phyloP scores from a whole-genome alignment of 768 basidiomycete genomes.

The Phlebiopsis flavidoalba region DNA sequence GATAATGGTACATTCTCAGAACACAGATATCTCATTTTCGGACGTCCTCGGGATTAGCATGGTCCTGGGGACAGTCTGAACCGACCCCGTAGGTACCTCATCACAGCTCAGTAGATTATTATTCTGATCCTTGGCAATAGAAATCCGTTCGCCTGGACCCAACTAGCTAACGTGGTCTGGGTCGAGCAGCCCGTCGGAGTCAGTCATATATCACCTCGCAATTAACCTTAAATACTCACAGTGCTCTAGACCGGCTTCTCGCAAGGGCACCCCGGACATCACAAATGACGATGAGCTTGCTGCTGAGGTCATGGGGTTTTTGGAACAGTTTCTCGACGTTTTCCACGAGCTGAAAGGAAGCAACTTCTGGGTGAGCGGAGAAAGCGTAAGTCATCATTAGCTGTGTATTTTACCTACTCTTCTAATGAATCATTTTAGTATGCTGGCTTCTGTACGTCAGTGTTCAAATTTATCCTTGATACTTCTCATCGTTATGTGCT shows the following conservation, averaged over 20 bases:
- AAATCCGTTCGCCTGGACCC: constrained; percentile 61
- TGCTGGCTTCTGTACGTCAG: constrained; percentile 28
- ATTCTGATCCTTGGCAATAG: constrained; percentile 18
- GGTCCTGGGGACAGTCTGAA: constrained; percentile 56
- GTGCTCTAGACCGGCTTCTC: constrained; percentile 53
- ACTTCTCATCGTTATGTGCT: constrained; percentile 21
- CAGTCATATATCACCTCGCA: not conserved
- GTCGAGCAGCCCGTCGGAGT: constrained; percentile 72
- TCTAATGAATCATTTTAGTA: constrained; percentile 15
- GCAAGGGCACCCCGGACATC: constrained; percentile 60
- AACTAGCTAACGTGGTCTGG: constrained; percentile 66
- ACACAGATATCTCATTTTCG: not conserved
- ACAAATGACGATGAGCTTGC: constrained; percentile 52
- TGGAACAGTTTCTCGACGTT: constrained; percentile 68
- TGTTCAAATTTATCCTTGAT: not conserved
- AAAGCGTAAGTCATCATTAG: constrained; percentile 48
- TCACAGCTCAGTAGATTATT: not conserved
- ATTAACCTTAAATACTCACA: not conserved
- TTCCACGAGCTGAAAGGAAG: constrained; percentile 68
- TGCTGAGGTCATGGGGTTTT: constrained; percentile 44
- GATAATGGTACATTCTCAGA: not conserved
- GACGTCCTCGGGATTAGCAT: constrained; percentile 27
- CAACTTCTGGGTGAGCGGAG: constrained; percentile 64
- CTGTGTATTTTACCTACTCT: not conserved
- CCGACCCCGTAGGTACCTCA: constrained; percentile 36